Evolutionary conservation across 1,284 basidiomycete genomes (phyloP).

Genomic region (Chondrostereum purpureum): DNA sequence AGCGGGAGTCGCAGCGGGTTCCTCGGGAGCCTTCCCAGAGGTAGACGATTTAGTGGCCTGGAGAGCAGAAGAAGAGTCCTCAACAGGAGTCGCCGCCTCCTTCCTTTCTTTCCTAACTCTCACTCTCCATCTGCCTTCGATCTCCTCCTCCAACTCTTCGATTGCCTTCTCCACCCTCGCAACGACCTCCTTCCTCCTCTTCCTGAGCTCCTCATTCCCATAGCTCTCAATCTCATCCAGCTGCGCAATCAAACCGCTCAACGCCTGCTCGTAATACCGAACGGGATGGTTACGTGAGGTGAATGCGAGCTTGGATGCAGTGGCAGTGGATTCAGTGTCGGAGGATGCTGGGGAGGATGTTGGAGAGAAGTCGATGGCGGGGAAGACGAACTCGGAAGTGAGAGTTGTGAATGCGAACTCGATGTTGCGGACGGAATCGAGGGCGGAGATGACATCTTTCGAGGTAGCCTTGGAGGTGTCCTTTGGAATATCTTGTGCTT

Average conservation of each 20-base stretch:
- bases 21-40: neutral
- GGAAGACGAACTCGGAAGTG: constrained; percentile 34
- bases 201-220: constrained; percentile 46
- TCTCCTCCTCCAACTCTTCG: constrained; percentile 38
- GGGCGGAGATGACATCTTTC: constrained; percentile 23
- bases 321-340: constrained; percentile 14
- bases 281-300: constrained; percentile 49
- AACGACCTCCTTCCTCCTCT: constrained; percentile 46
- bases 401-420: constrained; percentile 30
- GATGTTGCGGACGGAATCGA: constrained; percentile 30
- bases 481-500: constrained; percentile 5
- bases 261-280: constrained; percentile 50
- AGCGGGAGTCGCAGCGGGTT: neutral
- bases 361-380: constrained; percentile 34
- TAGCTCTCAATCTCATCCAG: constrained; percentile 52
- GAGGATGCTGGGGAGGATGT: constrained; percentile 10
- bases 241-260: constrained; percentile 43
- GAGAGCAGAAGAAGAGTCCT: neutral
- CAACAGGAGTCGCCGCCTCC: neutral
- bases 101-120: constrained; percentile 9
- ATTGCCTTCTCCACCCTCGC: constrained; percentile 45
- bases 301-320: constrained; percentile 33
- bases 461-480: constrained; percentile 18
- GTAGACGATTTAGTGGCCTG: neutral
- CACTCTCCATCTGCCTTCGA: constrained; percentile 23